Conservation (phyloP, 352 stramenopile genomes). For the Elongisporangium anandrum region DNA sequence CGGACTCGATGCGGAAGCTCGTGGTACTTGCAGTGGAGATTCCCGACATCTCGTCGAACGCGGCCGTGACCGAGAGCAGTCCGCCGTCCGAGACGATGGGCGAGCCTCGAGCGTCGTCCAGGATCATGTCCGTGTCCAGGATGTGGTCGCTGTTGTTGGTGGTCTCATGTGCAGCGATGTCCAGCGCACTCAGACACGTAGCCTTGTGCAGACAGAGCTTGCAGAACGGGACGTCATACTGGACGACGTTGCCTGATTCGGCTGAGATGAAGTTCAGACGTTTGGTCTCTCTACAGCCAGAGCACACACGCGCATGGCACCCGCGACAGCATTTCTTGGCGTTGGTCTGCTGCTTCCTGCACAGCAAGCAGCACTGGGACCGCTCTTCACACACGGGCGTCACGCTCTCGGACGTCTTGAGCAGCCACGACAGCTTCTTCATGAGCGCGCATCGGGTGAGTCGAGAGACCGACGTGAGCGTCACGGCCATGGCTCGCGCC, state of each 20-base stretch:
- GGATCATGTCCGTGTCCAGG: neutral
- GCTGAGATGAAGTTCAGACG: too few relatives aligned
- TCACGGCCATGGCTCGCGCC: slow-evolving; percentile 23
- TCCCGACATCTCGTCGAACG: neutral
- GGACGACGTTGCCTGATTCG: too few relatives aligned
- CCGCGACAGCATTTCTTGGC: neutral
- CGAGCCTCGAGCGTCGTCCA: slow-evolving; percentile 1
- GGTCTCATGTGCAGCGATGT: slow-evolving; percentile 5
- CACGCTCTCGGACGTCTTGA: neutral
- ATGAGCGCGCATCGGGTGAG: slow-evolving; percentile 30
- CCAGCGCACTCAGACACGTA: slow-evolving; percentile 13
- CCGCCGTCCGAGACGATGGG: neutral
- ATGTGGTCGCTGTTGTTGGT: neutral
- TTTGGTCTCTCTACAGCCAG: too few relatives aligned
- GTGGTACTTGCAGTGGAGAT: neutral
- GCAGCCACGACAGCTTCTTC: slow-evolving; percentile 31
- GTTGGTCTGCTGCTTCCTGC: slow-evolving; percentile 1
- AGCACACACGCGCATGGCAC: neutral
- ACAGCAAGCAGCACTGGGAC: neutral
- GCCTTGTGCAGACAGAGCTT: slow-evolving; percentile 15
- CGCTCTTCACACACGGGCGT: neutral
- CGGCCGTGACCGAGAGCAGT: neutral
- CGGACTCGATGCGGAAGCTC: neutral
- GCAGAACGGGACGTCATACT: too few relatives aligned
- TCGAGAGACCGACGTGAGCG: slow-evolving; percentile 22